Conservation (phyloP, 371 early-diverging fungal species). For the Mortierella sp. region DNA sequence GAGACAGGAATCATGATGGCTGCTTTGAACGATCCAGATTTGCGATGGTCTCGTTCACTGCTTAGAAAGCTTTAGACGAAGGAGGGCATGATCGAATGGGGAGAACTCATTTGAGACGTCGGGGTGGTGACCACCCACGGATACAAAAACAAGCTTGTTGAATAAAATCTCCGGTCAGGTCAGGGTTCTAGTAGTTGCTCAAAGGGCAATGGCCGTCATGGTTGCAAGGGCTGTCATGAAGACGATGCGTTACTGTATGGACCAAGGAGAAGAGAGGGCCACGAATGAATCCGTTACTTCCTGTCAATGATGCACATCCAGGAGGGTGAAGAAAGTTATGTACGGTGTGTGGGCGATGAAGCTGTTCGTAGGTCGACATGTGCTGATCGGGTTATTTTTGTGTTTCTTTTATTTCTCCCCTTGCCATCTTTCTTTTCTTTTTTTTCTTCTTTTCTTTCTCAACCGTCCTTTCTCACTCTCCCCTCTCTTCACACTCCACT, state of each 20-base stretch:
- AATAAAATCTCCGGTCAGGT: conserved; percentile 4
- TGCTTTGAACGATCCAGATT: neutral
- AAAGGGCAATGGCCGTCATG: neutral
- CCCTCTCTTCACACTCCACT: neutral
- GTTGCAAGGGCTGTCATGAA: neutral
- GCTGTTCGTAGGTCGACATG: neutral
- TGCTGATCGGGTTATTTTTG: neutral
- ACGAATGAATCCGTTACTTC: neutral
- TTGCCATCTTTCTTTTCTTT: neutral
- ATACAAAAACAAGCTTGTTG: neutral
- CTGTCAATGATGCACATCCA: too few species aligned
- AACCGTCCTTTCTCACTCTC: neutral
- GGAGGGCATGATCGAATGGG: neutral
- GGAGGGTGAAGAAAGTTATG: neutral
- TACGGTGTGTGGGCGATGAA: neutral
- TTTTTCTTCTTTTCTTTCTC: conserved; percentile 1
- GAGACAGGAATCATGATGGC: neutral
- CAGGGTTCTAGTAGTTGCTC: neutral
- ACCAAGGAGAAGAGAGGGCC: neutral
- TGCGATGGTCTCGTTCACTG: neutral
- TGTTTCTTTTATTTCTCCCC: conserved; percentile 5
- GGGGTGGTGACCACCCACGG: neutral
- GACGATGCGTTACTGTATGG: neutral
- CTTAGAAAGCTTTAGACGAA: neutral
- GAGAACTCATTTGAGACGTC: neutral